These are phyloP conservation scores for Leccinum angustisporum DNA, from an alignment of 1,284 basidiomycete genomes.

Conservation along the genomic window DNA sequence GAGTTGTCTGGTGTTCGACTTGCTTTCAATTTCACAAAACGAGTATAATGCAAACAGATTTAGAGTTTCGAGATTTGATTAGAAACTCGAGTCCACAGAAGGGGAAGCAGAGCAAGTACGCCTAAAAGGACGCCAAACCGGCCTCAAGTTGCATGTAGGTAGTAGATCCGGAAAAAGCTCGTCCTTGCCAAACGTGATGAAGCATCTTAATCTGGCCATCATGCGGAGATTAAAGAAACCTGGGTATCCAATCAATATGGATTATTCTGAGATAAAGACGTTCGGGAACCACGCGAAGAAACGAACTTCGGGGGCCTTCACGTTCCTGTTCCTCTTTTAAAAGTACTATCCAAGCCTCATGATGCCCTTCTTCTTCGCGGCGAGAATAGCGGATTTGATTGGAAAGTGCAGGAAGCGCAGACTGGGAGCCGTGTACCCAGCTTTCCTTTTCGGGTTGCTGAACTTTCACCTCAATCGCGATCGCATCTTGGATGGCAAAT, in stretches of 20 bases:
- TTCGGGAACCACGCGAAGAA: constrained; percentile 1
- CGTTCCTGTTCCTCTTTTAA: constrained; percentile 3
- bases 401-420: neutral
- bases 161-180: neutral
- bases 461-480: neutral
- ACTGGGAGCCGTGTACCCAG: neutral
- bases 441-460: neutral
- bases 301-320: constrained; percentile 4
- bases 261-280: neutral
- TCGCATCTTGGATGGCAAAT: neutral
- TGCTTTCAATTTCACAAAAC: neutral
- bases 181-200: neutral
- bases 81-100: neutral
- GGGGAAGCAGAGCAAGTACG: neutral
- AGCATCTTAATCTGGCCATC: neutral
- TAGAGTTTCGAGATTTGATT: neutral
- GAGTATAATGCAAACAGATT: neutral
- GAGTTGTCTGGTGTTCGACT: neutral
- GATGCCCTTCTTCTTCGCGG: constrained; percentile 1
- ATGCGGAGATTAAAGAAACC: constrained; percentile 8
- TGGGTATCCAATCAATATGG: neutral
- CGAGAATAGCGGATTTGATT: neutral
- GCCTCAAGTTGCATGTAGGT: neutral
- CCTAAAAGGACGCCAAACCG: neutral
- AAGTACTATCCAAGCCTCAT: neutral